These are phyloP conservation scores for Aspergillus cavernicola DNA, from an alignment of 495 filamentous ascomycete genomes.

Conservation along the genomic window DNA sequence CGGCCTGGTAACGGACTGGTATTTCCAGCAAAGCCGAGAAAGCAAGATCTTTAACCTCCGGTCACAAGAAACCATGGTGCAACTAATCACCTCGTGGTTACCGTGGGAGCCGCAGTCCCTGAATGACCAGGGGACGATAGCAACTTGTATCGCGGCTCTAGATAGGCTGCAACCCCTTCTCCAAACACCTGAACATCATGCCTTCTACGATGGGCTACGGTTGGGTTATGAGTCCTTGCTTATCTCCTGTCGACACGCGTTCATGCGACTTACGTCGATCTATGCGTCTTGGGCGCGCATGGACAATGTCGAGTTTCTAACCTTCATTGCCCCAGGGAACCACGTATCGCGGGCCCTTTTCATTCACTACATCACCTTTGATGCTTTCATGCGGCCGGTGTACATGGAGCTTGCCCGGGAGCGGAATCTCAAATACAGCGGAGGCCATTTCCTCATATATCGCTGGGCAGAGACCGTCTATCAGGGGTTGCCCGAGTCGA, in stretches of 20 bases:
- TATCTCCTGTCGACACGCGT: conserved; percentile 28
- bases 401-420: neutral
- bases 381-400: conserved; percentile 50
- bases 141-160: neutral
- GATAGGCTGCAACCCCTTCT: conserved; percentile 3
- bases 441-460: conserved; percentile 4
- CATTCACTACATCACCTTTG: conserved; percentile 56
- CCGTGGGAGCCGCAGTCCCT: conserved; percentile 23
- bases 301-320: conserved; percentile 48
- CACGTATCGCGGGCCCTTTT: conserved; percentile 48
- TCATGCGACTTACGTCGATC: conserved; percentile 6
- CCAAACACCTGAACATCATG: conserved; percentile 2
- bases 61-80: conserved; percentile 28
- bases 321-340: conserved; percentile 48
- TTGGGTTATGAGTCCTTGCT: conserved; percentile 16
- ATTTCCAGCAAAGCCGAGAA: conserved; percentile 28
- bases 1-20: conserved; percentile 49
- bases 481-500: conserved; percentile 7
- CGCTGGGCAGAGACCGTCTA: conserved; percentile 20
- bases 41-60: conserved; percentile 46
- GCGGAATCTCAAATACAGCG: neutral
- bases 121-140: conserved; percentile 28
- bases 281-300: neutral
- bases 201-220: conserved; percentile 18
- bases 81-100: conserved; percentile 27